Conservation (phyloP, 169 alveolate species). For the Hepatocystis sp. region DNA sequence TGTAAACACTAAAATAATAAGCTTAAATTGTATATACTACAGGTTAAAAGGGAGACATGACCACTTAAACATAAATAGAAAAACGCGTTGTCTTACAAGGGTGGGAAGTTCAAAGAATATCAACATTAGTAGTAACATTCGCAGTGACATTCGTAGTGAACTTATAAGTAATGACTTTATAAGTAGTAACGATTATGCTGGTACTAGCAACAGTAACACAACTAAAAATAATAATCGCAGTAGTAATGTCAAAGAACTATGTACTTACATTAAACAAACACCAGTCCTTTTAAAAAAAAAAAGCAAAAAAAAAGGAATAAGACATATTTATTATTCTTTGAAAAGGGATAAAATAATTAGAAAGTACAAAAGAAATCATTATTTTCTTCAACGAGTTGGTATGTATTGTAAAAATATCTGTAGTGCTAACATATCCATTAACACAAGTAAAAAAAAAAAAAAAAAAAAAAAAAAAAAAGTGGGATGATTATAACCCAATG, state of each 20-base stretch:
- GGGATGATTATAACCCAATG: not conserved
- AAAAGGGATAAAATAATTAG: conserved; percentile 10
- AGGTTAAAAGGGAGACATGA: not conserved
- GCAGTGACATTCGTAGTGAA: too few species aligned
- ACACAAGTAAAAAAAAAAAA: too few species aligned
- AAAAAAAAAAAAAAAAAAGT: not conserved
- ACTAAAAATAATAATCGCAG: not conserved
- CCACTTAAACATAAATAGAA: not conserved
- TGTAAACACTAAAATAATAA: conserved; percentile 55
- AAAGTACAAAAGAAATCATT: not conserved
- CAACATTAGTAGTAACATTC: too few species aligned
- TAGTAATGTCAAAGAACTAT: not conserved
- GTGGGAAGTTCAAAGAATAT: too few species aligned
- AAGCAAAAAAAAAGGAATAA: not conserved
- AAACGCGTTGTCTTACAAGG: too few species aligned
- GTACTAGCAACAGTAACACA: too few species aligned
- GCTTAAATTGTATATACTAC: conserved; percentile 21
- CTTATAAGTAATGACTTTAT: too few species aligned
- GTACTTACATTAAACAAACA: not conserved
- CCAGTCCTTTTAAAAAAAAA: not conserved
- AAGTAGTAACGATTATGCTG: too few species aligned
- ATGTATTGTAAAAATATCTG: conserved; percentile 8
- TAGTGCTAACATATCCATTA: too few species aligned
- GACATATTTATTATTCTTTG: conserved; percentile 8
- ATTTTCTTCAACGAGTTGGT: not conserved